Percentiles rank a stretch among this genome's conserved stretches.
phyloP scores from a whole-genome alignment of 2,329 filamentous ascomycete species.

The Aspergillus alliaceus region DNA sequence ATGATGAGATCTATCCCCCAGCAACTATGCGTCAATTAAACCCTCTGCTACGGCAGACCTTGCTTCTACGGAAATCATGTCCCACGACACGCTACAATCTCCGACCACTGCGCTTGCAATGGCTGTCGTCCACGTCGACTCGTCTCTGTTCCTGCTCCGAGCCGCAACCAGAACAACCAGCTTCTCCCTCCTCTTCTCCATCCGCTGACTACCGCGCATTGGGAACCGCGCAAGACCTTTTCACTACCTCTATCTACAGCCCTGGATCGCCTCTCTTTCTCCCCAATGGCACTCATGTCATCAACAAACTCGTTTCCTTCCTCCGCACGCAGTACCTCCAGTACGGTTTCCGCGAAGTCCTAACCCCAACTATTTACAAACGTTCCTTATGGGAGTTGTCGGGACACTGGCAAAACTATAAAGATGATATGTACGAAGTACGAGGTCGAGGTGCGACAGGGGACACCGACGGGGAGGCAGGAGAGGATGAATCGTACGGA shows the following conservation, averaged over 20 bases:
- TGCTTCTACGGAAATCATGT: background rate
- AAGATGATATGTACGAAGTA: constrained; percentile 89
- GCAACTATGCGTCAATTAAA: constrained; percentile 21
- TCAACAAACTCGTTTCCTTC: constrained; percentile 80
- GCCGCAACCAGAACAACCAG: constrained; percentile 15
- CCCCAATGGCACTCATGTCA: constrained; percentile 76
- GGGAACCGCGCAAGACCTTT: constrained; percentile 66
- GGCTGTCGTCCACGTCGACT: constrained; percentile 20
- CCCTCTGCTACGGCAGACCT: constrained; percentile 10
- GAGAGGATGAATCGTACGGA: constrained; percentile 71
- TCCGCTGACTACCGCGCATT: constrained; percentile 52
- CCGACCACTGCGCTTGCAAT: constrained; percentile 15
- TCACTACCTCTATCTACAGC: constrained; percentile 75
- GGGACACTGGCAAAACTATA: constrained; percentile 85
- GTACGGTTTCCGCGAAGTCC: constrained; percentile 85
- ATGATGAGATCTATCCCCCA: background rate
- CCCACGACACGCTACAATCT: background rate
- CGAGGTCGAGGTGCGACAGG: constrained; percentile 51
- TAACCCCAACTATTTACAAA: constrained; percentile 90
- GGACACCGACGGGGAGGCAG: constrained; percentile 45
- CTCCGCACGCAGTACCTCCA: constrained; percentile 79
- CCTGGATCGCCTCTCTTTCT: constrained; percentile 84
- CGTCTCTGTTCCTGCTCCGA: constrained; percentile 32
- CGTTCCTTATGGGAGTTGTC: constrained; percentile 82
- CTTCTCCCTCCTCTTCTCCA: constrained; percentile 35